A percentile compares a stretch with the other conserved stretches of the same genome.
These are phyloP conservation scores for Cerioporus squamosus DNA, from an alignment of 1,284 basidiomycete species.

Conservation along the genomic window DNA sequence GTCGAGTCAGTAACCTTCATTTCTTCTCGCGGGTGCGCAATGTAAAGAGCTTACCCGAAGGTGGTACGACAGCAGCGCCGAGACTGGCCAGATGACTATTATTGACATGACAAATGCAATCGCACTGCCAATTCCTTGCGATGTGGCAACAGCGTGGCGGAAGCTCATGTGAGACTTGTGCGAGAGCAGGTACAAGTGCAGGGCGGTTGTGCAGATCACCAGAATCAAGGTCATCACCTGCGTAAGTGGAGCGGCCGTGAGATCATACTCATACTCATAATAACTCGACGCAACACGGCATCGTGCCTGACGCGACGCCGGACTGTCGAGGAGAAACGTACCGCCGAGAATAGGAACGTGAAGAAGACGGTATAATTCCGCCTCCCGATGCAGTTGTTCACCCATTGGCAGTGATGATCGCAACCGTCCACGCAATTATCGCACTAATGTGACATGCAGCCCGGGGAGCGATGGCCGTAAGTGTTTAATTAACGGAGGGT, in stretches of 20 bases:
- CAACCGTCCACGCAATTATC: constrained; percentile 93
- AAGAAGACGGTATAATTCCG: constrained; percentile 93
- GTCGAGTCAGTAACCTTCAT: constrained; percentile 4
- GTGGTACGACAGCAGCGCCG: constrained; percentile 83
- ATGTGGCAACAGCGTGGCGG: constrained; percentile 53
- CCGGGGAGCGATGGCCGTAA: neutral
- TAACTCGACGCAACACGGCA: constrained; percentile 1
- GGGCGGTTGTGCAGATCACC: constrained; percentile 79
- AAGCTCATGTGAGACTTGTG: constrained; percentile 58
- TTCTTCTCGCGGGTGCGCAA: neutral
- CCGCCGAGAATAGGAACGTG: constrained; percentile 72
- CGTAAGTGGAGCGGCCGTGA: constrained; percentile 13
- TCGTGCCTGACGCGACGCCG: constrained; percentile 16
- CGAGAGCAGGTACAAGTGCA: constrained; percentile 77
- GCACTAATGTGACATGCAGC: constrained; percentile 54
- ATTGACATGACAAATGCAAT: constrained; percentile 76
- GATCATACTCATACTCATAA: constrained; percentile 8
- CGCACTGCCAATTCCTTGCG: constrained; percentile 72
- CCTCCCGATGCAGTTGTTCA: constrained; percentile 92
- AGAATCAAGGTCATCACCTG: constrained; percentile 75
- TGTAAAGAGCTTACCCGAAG: constrained; percentile 62
- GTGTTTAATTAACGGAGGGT: neutral
- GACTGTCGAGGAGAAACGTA: constrained; percentile 44
- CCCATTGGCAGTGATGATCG: constrained; percentile 94
- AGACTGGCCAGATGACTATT: constrained; percentile 79